Base-by-base conservation (phyloP, 495 filamentous ascomycete species). In the Xylaria curta region DNA sequence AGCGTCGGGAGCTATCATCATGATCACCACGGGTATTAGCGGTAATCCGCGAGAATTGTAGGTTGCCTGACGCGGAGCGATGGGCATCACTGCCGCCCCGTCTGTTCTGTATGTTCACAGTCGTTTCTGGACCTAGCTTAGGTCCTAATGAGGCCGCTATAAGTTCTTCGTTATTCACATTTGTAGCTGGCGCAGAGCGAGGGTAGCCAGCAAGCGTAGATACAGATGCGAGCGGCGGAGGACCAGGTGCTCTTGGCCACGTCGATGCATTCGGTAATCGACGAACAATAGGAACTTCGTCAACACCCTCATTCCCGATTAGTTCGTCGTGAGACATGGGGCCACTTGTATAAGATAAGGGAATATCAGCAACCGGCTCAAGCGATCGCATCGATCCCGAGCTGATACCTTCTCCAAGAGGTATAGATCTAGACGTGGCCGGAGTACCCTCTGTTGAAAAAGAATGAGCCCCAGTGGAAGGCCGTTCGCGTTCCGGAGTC, bases 231-330 rank as follows among this genome's bases (percentile, higher is more conserved):
- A 67, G 36, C 26, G 42, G 64, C 31, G 76, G 69, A 10, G 69
- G 68, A 17, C 74, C 65, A 19, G 79, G 78, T n/a, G 75, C 77
- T 24, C 76, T 74, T 31, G 85, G 85, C 85, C 85, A 86, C 15
- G 84, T 86, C 66, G 77, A 78, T 17, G 84, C 75, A 53, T 78
- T 84, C 6, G 79, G 80, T 38, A 86, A 74, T 3, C 79, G 79
- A 8, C 76, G 76, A 3, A 74, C 66, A 3, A 73, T n/a, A 0
- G 80, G 80, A 15, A 69, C 76, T 5, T 58, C 28, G n/a, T 24
- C 53, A 21, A 19, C 40, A 33, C 68, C 70, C 24, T 51, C 51
- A 13, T 66, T 65, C n/a, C 73, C 66, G 56, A 67, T 68, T 28
- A 54, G 36, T 62, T 65, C 70, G 47, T 68, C 70, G 36, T 60